Evolutionary conservation across 108 stramenopile species (phyloP).

Genomic region (Fistulifera pelliculosa): DNA sequence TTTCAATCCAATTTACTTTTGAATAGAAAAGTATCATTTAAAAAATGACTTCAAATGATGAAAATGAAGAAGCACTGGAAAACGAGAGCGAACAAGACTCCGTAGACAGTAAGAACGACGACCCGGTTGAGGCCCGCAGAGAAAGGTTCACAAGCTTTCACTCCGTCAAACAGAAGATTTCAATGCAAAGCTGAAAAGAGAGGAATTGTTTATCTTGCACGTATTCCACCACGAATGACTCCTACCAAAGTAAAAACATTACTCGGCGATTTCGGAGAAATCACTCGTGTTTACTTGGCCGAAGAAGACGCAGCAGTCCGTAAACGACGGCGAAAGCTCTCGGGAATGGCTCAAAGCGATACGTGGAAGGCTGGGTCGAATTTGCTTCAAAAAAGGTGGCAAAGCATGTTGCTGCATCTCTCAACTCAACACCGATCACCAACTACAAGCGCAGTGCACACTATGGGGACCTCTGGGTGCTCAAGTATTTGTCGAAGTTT

Average conservation of each 20-base stretch:
- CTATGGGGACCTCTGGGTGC: slow-evolving; percentile 88
- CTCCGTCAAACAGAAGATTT: slow-evolving; percentile 54
- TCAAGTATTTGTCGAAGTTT: slow-evolving; percentile 92
- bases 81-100: background rate
- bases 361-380: slow-evolving; percentile 95
- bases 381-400: slow-evolving; percentile 87
- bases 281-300: slow-evolving; percentile 89
- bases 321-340: slow-evolving; percentile 65
- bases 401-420: slow-evolving; percentile 61
- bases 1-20: too few species aligned
- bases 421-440: slow-evolving; percentile 81
- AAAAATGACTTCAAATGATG: too few species aligned
- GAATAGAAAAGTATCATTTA: too few species aligned
- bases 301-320: slow-evolving; percentile 83
- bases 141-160: slow-evolving; percentile 11
- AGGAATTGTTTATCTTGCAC: slow-evolving; percentile 91
- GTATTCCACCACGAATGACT: slow-evolving; percentile 93
- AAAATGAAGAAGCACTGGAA: background rate
- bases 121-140: background rate
- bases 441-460: slow-evolving; percentile 75
- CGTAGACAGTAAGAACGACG: background rate
- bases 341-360: slow-evolving; percentile 77
- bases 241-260: slow-evolving; percentile 91
- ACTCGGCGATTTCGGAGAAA: slow-evolving; percentile 76
- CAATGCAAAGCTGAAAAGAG: slow-evolving; percentile 63